A percentile compares a stretch with the other conserved stretches of the same genome.
These are phyloP conservation scores for Firmiana major DNA, from an alignment of 345 rosid species.

Conservation along the genomic window DNA sequence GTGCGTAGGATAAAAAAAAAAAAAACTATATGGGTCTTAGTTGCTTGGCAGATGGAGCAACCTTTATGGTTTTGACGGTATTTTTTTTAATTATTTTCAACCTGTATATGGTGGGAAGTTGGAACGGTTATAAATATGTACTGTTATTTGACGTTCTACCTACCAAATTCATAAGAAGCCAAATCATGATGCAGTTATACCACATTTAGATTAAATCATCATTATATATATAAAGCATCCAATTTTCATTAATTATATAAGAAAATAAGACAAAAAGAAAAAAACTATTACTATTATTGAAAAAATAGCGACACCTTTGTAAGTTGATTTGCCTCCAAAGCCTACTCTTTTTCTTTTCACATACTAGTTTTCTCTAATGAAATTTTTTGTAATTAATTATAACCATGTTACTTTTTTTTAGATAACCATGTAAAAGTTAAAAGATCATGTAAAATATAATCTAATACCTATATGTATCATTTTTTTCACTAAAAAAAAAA, in stretches of 20 bases:
- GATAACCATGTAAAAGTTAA: no score
- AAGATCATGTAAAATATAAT: no score
- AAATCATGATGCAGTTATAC: neutral
- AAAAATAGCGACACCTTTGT: no score
- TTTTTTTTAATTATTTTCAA: neutral
- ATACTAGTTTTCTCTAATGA: no score
- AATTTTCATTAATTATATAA: neutral
- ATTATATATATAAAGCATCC: neutral
- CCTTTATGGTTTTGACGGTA: neutral
- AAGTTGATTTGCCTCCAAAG: no score
- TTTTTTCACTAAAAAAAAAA: no score
- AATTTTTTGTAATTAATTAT: no score
- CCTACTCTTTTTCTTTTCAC: no score
- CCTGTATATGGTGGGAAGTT: neutral
- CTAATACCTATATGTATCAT: no score
- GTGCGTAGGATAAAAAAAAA: neutral
- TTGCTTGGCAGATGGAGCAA: neutral
- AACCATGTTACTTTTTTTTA: no score
- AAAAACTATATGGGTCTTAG: neutral
- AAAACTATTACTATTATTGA: no score
- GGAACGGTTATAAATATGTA: constrained; percentile 3
- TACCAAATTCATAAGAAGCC: neutral
- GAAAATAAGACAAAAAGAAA: no score
- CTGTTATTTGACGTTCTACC: constrained; percentile 11
- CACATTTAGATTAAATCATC: neutral